Conservation (phyloP, 345 rosid genomes). For the Streptanthus diversifolius region DNA sequence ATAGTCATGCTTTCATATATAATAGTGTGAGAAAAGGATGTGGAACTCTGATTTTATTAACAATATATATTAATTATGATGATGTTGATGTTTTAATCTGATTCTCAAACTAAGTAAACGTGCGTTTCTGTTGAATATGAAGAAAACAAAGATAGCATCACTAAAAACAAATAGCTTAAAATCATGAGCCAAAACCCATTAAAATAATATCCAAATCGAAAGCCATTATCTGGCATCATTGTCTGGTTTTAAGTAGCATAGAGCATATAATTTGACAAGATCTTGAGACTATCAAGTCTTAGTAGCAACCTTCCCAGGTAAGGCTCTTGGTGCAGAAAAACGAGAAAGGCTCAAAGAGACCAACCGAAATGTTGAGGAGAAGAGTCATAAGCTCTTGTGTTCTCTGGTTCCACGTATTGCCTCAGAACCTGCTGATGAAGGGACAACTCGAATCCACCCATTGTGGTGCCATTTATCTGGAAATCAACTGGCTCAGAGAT, state of each 20-base stretch:
- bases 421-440: constrained; percentile 46
- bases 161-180: not conserved
- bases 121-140: not conserved
- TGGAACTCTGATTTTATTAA: constrained; percentile 12
- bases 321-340: constrained; percentile 18
- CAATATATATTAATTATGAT: not conserved
- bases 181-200: constrained; percentile 9
- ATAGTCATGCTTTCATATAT: constrained; percentile 22
- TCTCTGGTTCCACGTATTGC: constrained; percentile 57
- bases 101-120: not conserved
- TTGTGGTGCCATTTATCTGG: constrained; percentile 27
- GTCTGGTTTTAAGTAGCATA: constrained; percentile 16
- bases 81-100: not conserved
- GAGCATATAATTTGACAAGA: not conserved
- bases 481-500: constrained; percentile 42
- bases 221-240: not conserved
- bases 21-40: constrained; percentile 14
- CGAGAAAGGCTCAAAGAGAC: constrained; percentile 48
- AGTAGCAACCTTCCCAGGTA: constrained; percentile 13
- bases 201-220: not conserved
- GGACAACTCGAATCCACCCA: constrained; percentile 48
- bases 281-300: constrained; percentile 9
- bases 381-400: constrained; percentile 47
- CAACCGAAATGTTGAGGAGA: constrained; percentile 53
- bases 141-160: not conserved